phyloP scores from a whole-genome alignment of 2,329 filamentous ascomycete species.

The Alternaria sp. region DNA sequence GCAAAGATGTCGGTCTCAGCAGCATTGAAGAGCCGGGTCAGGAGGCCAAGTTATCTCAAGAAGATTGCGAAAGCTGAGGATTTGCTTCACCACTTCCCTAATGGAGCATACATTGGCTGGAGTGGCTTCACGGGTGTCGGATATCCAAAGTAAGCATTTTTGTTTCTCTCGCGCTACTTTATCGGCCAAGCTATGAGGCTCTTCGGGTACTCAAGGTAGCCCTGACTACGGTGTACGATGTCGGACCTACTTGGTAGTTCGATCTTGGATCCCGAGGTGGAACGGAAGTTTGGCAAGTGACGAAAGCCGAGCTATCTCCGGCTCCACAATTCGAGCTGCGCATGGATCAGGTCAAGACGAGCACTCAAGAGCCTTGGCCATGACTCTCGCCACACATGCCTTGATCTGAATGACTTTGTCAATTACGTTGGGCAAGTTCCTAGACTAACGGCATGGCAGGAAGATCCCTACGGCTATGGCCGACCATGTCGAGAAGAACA shows the following conservation, averaged over 20 bases:
- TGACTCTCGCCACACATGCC: slow-evolving; percentile 3
- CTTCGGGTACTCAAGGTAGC: neutral
- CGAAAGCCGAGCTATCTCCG: slow-evolving; percentile 34
- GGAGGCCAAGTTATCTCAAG: slow-evolving; percentile 76
- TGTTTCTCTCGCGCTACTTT: neutral
- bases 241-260: slow-evolving; percentile 11
- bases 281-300: slow-evolving; percentile 32
- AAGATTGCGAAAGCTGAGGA: slow-evolving; percentile 83
- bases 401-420: neutral
- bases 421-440: neutral
- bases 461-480: slow-evolving; percentile 84
- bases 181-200: neutral
- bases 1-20: slow-evolving; percentile 65
- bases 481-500: slow-evolving; percentile 88
- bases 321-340: slow-evolving; percentile 14
- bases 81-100: slow-evolving; percentile 78
- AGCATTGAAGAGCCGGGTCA: slow-evolving; percentile 75
- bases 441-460: slow-evolving; percentile 52
- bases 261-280: slow-evolving; percentile 30
- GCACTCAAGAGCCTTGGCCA: slow-evolving; percentile 2
- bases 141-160: slow-evolving; percentile 74
- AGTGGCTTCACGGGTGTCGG: slow-evolving; percentile 89
- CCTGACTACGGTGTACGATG: neutral
- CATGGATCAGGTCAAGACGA: slow-evolving; percentile 11
- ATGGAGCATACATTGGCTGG: slow-evolving; percentile 89